A percentile compares a stretch with the other conserved stretches of the same genome.
Conservation (phyloP, 2,329 filamentous ascomycete genomes). For the Arthrobotrys conoides region DNA sequence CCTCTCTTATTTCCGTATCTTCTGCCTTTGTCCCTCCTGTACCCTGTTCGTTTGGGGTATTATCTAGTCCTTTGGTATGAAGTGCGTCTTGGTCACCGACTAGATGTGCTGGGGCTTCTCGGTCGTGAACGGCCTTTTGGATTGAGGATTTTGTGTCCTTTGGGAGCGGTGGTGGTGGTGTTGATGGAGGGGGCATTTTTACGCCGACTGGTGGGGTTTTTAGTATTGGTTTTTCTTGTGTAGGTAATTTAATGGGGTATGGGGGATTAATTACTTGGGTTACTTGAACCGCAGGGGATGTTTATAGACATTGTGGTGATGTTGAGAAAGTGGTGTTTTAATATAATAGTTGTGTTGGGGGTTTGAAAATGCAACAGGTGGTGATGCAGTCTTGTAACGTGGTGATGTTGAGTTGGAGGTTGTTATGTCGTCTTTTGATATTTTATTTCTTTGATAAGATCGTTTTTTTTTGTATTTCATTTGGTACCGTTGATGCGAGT, state of each 20-base stretch:
- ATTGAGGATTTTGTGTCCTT: slow-evolving; percentile 34
- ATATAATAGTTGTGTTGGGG: slow-evolving; percentile 6
- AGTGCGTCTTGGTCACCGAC: neutral
- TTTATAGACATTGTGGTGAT: slow-evolving; percentile 32
- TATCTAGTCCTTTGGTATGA: neutral
- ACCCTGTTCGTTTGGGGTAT: neutral
- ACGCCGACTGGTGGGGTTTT: slow-evolving; percentile 35
- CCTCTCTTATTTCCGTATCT: neutral
- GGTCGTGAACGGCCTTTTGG: slow-evolving; percentile 34
- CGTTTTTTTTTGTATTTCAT: too few relatives aligned
- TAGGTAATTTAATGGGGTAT: too few relatives aligned
- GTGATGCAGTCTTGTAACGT: too few relatives aligned
- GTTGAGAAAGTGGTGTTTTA: neutral
- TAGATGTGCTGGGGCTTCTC: slow-evolving; percentile 29
- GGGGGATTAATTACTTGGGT: slow-evolving; percentile 39
- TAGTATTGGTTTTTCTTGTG: too few relatives aligned
- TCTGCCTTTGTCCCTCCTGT: neutral
- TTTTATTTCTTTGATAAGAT: too few relatives aligned
- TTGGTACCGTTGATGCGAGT: too few relatives aligned
- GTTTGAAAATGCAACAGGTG: slow-evolving; percentile 17
- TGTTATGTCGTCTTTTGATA: too few relatives aligned
- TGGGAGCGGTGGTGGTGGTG: slow-evolving; percentile 33
- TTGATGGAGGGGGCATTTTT: slow-evolving; percentile 43
- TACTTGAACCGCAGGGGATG: slow-evolving; percentile 51
- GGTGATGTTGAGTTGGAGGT: too few relatives aligned